Conservation (phyloP, 768 basidiomycete species). For the Suillus sp. region DNA sequence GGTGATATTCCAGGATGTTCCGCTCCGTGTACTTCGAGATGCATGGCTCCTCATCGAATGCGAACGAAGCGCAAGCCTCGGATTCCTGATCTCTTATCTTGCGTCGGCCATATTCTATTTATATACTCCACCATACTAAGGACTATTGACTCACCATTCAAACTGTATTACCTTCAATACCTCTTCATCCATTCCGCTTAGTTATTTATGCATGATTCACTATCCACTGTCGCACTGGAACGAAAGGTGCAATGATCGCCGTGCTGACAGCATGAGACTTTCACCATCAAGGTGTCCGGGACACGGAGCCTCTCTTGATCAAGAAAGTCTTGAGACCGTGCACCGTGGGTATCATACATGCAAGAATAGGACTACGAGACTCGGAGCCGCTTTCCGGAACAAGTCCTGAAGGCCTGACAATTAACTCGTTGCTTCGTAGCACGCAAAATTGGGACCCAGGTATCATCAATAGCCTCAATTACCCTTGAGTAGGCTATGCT, state of each 20-base stretch:
- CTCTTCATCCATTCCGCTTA: not conserved
- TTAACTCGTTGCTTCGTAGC: not conserved
- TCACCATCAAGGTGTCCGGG: not conserved
- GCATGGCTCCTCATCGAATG: conserved; percentile 1
- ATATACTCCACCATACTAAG: not conserved
- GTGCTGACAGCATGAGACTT: too few relatives aligned
- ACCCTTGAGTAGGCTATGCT: not conserved
- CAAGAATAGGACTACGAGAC: not conserved
- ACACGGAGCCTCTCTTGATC: not conserved
- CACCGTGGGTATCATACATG: not conserved
- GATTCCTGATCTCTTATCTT: conserved; percentile 10
- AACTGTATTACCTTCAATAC: conserved; percentile 7
- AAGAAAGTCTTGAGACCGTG: not conserved
- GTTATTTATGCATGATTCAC: not conserved
- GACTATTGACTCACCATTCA: not conserved
- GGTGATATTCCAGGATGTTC: conserved; percentile 2
- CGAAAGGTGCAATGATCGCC: not conserved
- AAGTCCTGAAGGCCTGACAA: not conserved
- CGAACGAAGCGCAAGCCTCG: not conserved
- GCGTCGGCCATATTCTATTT: not conserved
- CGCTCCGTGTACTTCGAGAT: conserved; percentile 2
- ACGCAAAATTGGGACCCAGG: not conserved
- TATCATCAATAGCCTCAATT: not conserved
- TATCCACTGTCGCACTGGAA: not conserved
- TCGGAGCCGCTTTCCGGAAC: not conserved